Base-by-base conservation (phyloP, 1,139 yeast species). In the Yamadazyma triangularis region DNA sequence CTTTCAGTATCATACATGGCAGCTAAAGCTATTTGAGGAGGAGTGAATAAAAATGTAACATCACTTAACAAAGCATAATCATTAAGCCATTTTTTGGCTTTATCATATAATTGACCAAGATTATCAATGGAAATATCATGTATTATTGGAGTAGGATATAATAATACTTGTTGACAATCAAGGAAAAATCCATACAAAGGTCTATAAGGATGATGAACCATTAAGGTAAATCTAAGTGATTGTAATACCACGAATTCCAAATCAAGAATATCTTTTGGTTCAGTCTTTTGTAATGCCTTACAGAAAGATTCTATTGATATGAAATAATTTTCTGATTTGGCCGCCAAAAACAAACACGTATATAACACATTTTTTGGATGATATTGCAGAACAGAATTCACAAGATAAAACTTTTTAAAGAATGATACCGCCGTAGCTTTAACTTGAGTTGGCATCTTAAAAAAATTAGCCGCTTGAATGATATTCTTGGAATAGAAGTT, bases 11-110 rank as follows among this genome's bases (percentile, higher is more conserved):
- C 70, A 55, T 80, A 75, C 55, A 89, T 67, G 5, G 93, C 87
- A 0, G 96, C 94, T 34, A 91, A 62, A 0, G 97, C 96, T 23
- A 91, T 84, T 48, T 91, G 98, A 1, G 98, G 96, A 2, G 98
- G 98, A 0, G 97, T 80, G 54, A 64, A 91, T 21, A 79, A 61
- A 46, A 87, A 89, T 11, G 72, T 64, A 3, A 76, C 89, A 50
- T 89, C 95, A 19, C 93, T 78, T 26, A 84, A 61, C 29, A 88
- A 55, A 0, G 65, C 69, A 36, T 84, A 72, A 13, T 79, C 81
- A 28, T 78, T 73, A 6, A 87, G 66, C 58, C 79, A 60, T 20
- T 64, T 66, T 44, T 82, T 75, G 2, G 95, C 86, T 24, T 64
- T 59, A 47, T 86, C 95, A 52, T 85, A 86, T 24, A 73, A 63